phyloP scores from a whole-genome alignment of 179 eudicot genomes.

The Monotropa hypopitys region DNA sequence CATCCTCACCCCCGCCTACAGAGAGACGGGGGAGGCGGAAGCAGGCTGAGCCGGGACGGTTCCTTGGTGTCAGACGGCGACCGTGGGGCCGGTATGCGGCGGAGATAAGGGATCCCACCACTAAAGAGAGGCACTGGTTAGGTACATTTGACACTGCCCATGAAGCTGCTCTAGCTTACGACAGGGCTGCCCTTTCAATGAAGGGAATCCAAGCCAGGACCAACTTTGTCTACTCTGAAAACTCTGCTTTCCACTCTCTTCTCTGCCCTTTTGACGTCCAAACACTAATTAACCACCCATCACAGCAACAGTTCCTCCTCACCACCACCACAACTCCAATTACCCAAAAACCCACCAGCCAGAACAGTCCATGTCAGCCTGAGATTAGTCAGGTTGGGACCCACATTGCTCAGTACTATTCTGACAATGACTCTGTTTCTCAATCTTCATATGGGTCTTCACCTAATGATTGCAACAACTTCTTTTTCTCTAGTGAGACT shows the following conservation, averaged over 20 bases:
- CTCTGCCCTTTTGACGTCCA: constrained; percentile 28
- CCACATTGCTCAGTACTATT: constrained; percentile 3
- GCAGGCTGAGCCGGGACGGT: constrained; percentile 56
- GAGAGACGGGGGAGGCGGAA: constrained; percentile 53
- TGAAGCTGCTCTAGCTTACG: constrained; percentile 91
- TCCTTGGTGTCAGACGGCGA: constrained; percentile 57
- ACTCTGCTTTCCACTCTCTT: constrained; percentile 22
- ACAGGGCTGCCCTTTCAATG: constrained; percentile 80
- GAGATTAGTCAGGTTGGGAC: background rate
- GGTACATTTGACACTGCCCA: constrained; percentile 91
- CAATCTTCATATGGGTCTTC: constrained; percentile 19
- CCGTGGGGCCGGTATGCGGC: constrained; percentile 92
- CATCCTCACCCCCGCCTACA: constrained; percentile 25
- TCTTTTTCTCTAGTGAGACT: constrained; percentile 13
- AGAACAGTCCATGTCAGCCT: constrained; percentile 2
- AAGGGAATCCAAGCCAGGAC: constrained; percentile 79
- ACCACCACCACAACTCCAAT: constrained; percentile 5
- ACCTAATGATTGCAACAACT: constrained; percentile 9
- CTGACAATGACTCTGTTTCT: constrained; percentile 16
- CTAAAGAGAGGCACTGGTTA: constrained; percentile 84
- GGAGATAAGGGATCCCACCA: constrained; percentile 74
- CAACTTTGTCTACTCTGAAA: constrained; percentile 65
- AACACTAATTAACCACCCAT: constrained; percentile 10
- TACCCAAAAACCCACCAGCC: constrained; percentile 3
- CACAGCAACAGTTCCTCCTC: constrained; percentile 13